phyloP scores from a whole-genome alignment of 257 asterid species.

The Scutellaria galericulata region DNA sequence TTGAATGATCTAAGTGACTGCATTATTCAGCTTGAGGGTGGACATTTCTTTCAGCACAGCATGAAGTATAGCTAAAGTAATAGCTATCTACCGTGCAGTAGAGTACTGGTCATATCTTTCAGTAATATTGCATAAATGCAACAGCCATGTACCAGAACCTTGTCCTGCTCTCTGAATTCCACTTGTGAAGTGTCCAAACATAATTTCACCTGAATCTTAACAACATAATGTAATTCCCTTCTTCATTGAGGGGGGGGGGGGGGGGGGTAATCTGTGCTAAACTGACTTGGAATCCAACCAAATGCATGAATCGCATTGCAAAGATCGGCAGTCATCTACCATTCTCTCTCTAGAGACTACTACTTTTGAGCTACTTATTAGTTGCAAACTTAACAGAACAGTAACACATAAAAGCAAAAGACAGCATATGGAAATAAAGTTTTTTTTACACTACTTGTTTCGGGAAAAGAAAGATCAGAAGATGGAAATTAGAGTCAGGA shows the following conservation, averaged over 20 bases:
- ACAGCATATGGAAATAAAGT: constrained; percentile 10
- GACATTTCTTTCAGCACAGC: background rate
- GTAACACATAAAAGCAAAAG: background rate
- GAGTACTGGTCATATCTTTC: background rate
- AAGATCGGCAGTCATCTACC: constrained; percentile 29
- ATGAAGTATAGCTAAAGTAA: background rate
- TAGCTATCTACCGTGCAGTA: background rate
- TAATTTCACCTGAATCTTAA: too few species aligned
- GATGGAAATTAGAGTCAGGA: constrained; percentile 1
- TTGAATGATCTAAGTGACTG: constrained; percentile 6
- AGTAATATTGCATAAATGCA: constrained; percentile 7
- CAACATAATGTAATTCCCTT: too few species aligned
- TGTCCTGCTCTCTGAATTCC: too few species aligned
- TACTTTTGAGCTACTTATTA: constrained; percentile 25
- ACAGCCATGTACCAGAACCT: background rate
- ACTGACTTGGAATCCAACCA: background rate
- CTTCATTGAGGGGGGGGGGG: too few species aligned
- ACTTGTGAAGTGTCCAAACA: too few species aligned
- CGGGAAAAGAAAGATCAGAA: background rate
- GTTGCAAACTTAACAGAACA: background rate
- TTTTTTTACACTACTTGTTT: background rate
- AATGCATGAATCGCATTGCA: constrained; percentile 26
- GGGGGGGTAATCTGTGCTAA: background rate
- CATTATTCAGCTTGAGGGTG: constrained; percentile 14
- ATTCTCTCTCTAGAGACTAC: background rate